Conservation (phyloP, 768 basidiomycete species). For the Lentinula lateritia region DNA sequence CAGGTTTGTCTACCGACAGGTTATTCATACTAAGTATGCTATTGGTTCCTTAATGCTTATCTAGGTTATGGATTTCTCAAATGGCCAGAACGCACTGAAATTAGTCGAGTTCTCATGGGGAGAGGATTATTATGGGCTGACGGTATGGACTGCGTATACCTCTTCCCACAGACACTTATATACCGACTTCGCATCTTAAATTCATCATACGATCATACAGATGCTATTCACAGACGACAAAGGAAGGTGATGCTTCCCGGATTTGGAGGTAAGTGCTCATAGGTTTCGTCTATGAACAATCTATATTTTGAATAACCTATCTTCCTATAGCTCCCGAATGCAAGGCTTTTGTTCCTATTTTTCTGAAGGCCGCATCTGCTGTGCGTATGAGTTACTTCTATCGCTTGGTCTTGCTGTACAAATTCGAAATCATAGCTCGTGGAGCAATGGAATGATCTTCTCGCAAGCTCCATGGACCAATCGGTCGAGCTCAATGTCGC, state of each 20-base stretch:
- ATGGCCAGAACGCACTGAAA: conserved; percentile 43
- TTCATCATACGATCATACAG: conserved; percentile 12
- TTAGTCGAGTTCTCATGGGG: conserved; percentile 45
- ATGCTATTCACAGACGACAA: conserved; percentile 48
- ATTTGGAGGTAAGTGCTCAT: conserved; percentile 35
- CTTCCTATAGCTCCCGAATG: conserved; percentile 20
- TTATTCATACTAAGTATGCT: not conserved
- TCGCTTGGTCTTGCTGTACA: conserved; percentile 1
- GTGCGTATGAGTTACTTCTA: conserved; percentile 19
- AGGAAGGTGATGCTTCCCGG: conserved; percentile 50
- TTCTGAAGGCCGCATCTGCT: conserved; percentile 38
- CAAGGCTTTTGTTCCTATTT: conserved; percentile 45
- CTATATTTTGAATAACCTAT: conserved; percentile 22
- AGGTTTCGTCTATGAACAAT: conserved; percentile 15
- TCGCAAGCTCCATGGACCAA: conserved; percentile 36
- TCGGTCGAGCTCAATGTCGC: conserved; percentile 42
- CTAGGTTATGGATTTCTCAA: conserved; percentile 49
- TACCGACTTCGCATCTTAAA: not conserved
- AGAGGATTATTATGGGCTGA: conserved; percentile 52
- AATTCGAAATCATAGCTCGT: conserved; percentile 30
- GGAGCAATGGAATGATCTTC: conserved; percentile 44
- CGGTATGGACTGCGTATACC: conserved; percentile 23
- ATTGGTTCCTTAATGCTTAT: conserved; percentile 2
- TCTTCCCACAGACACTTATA: not conserved
- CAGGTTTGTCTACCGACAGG: conserved; percentile 23